phyloP scores from a whole-genome alignment of 1,284 basidiomycete genomes.

The Rhodotorula mucilaginosa region DNA sequence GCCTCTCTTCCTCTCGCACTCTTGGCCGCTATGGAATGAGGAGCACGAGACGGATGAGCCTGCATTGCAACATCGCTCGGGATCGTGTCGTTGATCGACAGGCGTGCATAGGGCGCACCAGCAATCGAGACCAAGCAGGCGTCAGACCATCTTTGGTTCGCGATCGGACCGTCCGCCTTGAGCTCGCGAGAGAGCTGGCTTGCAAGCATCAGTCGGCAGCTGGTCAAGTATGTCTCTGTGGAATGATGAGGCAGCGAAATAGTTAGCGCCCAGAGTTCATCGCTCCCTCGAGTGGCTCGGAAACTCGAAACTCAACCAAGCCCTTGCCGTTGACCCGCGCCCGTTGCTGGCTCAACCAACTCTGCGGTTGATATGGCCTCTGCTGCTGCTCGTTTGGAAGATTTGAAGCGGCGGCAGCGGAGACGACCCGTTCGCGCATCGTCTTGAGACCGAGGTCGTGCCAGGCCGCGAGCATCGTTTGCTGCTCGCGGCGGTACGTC shows the following conservation, averaged over 20 bases:
- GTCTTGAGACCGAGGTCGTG: constrained; percentile 67
- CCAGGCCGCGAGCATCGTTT: constrained; percentile 71
- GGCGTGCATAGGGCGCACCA: too few relatives aligned
- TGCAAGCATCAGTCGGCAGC: too few relatives aligned
- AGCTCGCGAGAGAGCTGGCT: too few relatives aligned
- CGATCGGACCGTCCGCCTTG: too few relatives aligned
- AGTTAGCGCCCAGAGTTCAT: not conserved
- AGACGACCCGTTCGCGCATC: constrained; percentile 56
- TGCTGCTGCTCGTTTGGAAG: constrained; percentile 8
- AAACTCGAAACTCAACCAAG: constrained; percentile 16
- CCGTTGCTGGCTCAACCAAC: constrained; percentile 64
- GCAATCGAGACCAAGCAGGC: too few relatives aligned
- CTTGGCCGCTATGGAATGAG: not conserved
- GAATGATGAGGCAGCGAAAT: too few relatives aligned
- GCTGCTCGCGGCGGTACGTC: constrained; percentile 71
- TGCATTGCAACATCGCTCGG: not conserved
- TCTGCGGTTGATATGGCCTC: constrained; percentile 49
- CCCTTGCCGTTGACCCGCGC: constrained; percentile 44
- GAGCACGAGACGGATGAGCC: not conserved
- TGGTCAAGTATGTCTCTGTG: not conserved
- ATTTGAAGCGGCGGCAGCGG: constrained; percentile 24
- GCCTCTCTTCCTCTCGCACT: too few relatives aligned
- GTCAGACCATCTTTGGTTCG: too few relatives aligned
- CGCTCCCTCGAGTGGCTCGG: not conserved
- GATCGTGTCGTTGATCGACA: too few relatives aligned